A percentile compares a stretch with the other conserved stretches of the same genome.
These are phyloP conservation scores for Isoetes taiwanensis DNA, from an alignment of 75 land plant species.

Conservation along the genomic window DNA sequence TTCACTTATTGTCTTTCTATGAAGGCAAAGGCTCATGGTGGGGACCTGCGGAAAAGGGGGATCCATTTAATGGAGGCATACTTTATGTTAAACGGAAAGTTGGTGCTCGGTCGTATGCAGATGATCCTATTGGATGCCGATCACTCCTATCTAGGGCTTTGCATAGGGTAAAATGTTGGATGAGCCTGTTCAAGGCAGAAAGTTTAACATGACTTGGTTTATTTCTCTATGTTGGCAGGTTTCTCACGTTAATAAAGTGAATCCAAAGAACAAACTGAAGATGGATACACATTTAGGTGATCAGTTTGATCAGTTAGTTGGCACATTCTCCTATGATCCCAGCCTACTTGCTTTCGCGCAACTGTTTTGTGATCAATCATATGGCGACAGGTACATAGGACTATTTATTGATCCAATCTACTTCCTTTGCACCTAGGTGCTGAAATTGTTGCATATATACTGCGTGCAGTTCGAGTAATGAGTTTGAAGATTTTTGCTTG, in stretches of 20 bases:
- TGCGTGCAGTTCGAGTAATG: conserved; percentile 45
- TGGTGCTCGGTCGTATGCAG: conserved; percentile 87
- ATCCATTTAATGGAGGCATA: conserved; percentile 73
- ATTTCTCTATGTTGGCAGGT: conserved; percentile 24
- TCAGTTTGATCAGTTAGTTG: conserved; percentile 85
- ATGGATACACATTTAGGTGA: conserved; percentile 29
- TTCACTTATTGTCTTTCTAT: not conserved
- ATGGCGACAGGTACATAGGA: too few relatives aligned
- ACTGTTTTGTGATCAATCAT: conserved; percentile 34
- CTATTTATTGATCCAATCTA: too few relatives aligned
- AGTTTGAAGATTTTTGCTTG: conserved; percentile 85
- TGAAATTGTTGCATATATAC: not conserved
- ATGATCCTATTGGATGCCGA: conserved; percentile 92
- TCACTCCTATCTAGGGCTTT: conserved; percentile 84
- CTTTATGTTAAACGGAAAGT: conserved; percentile 86
- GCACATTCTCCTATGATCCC: conserved; percentile 94
- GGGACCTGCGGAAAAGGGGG: conserved; percentile 44
- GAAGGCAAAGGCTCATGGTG: conserved; percentile 43
- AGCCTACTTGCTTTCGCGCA: conserved; percentile 92
- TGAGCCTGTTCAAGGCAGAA: not conserved
- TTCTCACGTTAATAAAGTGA: conserved; percentile 20
- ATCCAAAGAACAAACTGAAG: conserved; percentile 3
- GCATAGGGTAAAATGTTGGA: conserved; percentile 48
- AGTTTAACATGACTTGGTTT: not conserved
- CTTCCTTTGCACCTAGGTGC: not conserved